Evolutionary conservation across 1,139 yeast species (phyloP).

Genomic region (Hanseniaspora uvarum): DNA sequence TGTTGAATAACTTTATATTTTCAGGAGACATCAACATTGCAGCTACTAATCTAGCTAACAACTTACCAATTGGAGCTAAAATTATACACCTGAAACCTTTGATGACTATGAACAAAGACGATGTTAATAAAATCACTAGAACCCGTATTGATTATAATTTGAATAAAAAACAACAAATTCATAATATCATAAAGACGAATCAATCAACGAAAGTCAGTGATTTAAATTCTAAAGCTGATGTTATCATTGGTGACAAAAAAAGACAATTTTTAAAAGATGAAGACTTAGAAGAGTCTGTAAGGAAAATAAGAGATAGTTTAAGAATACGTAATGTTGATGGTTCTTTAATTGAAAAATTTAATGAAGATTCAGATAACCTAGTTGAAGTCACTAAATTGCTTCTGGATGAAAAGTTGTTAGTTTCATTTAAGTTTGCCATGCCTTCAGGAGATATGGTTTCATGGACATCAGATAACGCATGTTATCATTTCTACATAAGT

Average conservation of each 20-base stretch:
- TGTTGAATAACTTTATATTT: constrained; percentile 75
- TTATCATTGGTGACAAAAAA: neutral
- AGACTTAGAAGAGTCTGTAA: neutral
- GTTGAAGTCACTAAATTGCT: neutral
- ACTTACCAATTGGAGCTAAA: constrained; percentile 62
- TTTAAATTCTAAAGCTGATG: neutral
- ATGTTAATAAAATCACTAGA: constrained; percentile 29
- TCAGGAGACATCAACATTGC: constrained; percentile 60
- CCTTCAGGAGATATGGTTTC: constrained; percentile 16
- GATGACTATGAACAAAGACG: constrained; percentile 10
- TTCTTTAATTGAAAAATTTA: neutral
- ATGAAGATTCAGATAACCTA: constrained; percentile 1
- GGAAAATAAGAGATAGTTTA: neutral
- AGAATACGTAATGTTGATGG: neutral
- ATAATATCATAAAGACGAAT: neutral
- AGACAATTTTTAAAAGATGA: neutral
- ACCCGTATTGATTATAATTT: constrained; percentile 5
- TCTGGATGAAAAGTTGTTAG: neutral
- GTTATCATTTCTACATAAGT: constrained; percentile 4
- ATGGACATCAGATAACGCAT: constrained; percentile 24
- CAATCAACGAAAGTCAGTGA: neutral
- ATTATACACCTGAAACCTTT: constrained; percentile 71
- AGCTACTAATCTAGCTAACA: constrained; percentile 55
- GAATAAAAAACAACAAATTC: neutral
- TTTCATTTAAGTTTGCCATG: constrained; percentile 33